These are phyloP conservation scores for Iris pallida DNA, from an alignment of 116 monocot genomes.

Conservation along the genomic window DNA sequence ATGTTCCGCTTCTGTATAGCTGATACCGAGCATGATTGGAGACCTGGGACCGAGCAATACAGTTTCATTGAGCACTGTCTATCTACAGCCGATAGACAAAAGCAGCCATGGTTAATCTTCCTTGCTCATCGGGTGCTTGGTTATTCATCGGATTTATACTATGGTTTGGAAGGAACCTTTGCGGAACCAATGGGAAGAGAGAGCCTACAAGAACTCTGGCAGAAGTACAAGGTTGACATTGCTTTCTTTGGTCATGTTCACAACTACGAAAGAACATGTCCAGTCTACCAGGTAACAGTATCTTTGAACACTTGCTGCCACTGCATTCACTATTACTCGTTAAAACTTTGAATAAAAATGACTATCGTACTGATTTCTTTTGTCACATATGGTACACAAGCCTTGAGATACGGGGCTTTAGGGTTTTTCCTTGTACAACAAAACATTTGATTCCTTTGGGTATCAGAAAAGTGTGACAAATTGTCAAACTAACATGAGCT, in stretches of 20 bases:
- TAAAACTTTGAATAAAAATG: too few relatives aligned
- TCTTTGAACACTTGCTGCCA: too few relatives aligned
- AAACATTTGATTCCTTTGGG: too few relatives aligned
- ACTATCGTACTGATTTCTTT: too few relatives aligned
- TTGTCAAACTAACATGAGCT: too few relatives aligned
- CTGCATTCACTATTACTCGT: too few relatives aligned
- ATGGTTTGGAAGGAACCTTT: constrained; percentile 56
- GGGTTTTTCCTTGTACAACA: too few relatives aligned
- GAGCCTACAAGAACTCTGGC: constrained; percentile 84
- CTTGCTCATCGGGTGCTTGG: constrained; percentile 88
- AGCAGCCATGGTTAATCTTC: constrained; percentile 93
- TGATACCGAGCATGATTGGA: constrained; percentile 79
- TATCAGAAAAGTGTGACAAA: too few relatives aligned
- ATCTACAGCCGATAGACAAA: constrained; percentile 65
- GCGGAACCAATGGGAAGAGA: constrained; percentile 94
- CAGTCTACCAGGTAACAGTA: constrained; percentile 60
- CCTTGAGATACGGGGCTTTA: too few relatives aligned
- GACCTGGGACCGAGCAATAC: constrained; percentile 76
- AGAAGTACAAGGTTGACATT: constrained; percentile 84
- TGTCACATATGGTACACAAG: too few relatives aligned
- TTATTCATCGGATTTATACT: constrained; percentile 62
- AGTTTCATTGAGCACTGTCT: constrained; percentile 73
- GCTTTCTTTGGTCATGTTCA: constrained; percentile 84
- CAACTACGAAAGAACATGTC: constrained; percentile 91
- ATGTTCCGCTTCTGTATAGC: constrained; percentile 93